Evolutionary conservation across 345 rosid species (phyloP).

Genomic region (Moricandia arvensis): DNA sequence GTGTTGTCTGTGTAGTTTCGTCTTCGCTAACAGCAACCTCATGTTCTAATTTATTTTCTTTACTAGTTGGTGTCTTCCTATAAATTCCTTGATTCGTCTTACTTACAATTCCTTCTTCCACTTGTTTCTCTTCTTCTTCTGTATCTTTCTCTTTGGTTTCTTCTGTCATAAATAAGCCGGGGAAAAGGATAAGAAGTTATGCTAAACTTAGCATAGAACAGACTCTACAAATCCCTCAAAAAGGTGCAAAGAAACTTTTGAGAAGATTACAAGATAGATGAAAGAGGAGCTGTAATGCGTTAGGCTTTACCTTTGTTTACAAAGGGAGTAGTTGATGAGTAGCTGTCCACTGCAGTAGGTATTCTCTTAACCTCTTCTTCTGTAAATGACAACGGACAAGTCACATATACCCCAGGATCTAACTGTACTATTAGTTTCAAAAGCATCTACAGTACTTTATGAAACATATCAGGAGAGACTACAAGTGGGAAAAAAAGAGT

Average conservation of each 20-base stretch:
- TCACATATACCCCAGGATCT: constrained; percentile 17
- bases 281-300: not conserved
- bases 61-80: not conserved
- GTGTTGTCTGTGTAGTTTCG: not conserved
- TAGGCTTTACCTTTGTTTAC: constrained; percentile 22
- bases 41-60: not conserved
- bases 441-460: not conserved
- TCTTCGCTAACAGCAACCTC: not conserved
- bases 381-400: constrained; percentile 29
- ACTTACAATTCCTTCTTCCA: not conserved
- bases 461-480: constrained; percentile 4
- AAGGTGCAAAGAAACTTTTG: not conserved
- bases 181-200: not conserved
- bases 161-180: not conserved
- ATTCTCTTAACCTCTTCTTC: constrained; percentile 28
- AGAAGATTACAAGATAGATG: not conserved
- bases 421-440: not conserved
- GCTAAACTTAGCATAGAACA: not conserved
- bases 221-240: not conserved
- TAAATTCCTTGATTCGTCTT: not conserved
- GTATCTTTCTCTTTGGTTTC: not conserved
- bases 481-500: not conserved
- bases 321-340: constrained; percentile 28
- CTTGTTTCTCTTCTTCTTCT: constrained; percentile 29
- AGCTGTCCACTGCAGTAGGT: constrained; percentile 1